Base-by-base conservation (phyloP, 2,329 filamentous ascomycete genomes). In the Diaporthe citriasiana region DNA sequence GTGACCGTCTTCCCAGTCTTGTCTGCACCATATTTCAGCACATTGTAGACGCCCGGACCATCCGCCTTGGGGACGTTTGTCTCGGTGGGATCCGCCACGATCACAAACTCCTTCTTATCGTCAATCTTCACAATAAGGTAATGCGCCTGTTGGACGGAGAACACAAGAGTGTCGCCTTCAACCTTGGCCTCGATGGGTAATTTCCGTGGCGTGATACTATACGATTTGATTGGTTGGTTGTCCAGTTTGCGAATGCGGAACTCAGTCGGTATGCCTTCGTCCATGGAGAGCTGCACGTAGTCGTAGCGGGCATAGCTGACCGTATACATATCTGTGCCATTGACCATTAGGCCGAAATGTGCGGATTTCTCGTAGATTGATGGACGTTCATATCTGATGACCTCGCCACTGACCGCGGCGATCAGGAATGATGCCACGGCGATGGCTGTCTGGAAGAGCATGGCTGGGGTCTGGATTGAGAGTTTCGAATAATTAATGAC, bases 321-420 rank as follows among this genome's bases (percentile, higher is more conserved):
- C 9, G 57, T 63, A 42, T 63, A 63, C 38, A 63, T 63, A 12
- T 63, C 57, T 30, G 57, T 63, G 57, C 57, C 38, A 9, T 63
- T 45, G 25, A 63, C 38, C 57, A 45, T 63, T 22, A 63, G 5
- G 57, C 57, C 57, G 57, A 63, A 63, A 42, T 63, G 57, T 22
- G 57, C 38, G 10, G 57, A 63, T 17, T 63, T 63, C 9, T 45
- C 38, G 57, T 63, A 63, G 17, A 63, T 63, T 3, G 57, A 45
- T 13, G 57, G 57, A 5, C 57, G 57, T 45, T 63, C 57, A 63
- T 63, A 63, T 63, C 57, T 63, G 57, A 63, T 22, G 25, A 63
- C 57, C 38, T 30, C 57, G 10, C n/a, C 38, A 63, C 25, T 45
- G 9, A 63, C 38, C 25, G 38, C 27, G 57, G 57, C 38, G 15